Evolutionary conservation across 2,329 filamentous ascomycete species (phyloP), one percentile per base, ranked within the genome.

Genomic region (Zymoseptoria tritici): DNA sequence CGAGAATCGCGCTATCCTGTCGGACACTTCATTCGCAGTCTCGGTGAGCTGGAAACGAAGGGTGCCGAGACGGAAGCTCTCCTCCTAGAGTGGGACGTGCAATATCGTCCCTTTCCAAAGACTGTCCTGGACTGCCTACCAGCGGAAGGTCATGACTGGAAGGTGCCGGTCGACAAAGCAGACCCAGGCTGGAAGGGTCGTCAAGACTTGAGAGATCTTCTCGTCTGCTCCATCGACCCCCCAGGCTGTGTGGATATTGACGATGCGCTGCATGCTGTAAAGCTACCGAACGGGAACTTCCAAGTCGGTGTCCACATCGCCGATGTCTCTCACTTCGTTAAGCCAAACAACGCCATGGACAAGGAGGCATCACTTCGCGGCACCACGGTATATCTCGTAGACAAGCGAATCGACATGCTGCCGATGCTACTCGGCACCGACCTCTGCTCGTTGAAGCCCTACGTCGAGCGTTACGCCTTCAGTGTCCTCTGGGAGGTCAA

Each of bases 371-470:
- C 91, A 71, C 85, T 96, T 70, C 88, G 94, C 69, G 94, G 94
- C 63, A 97, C 94, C 4, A 97, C 93, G 0, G 94, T 99, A 26
- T 99, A 99, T 73, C 81, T 99, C 16, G 94, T 99, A 2, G 94
- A 99, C 76, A 99, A 99, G 81, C 91, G 94, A 69, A 99, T 99
- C 69, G 95, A 99, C 79, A 99, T 99, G 95, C 82, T 99, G 74
- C 95, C 95, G 0, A 92, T 91, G 82, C 86, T 99, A 31, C 86
- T 99, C 11, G 94, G 94, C 60, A 99, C 94, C 0, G 92, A 99
- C 70, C 81, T 99, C 1, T 99, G 94, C 77, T 99, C 94, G 0
- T 80, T 99, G 20, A 97, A 97, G 75, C 94, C 94, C 0, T 94
- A 97, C 69, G 91, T 99, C n/a, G 94, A 99, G 77, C 89, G 79